A percentile compares a stretch with the other conserved stretches of the same genome.
Evolutionary conservation across 1,284 basidiomycete species (phyloP).

Genomic region (Ceratobasidium sp.): DNA sequence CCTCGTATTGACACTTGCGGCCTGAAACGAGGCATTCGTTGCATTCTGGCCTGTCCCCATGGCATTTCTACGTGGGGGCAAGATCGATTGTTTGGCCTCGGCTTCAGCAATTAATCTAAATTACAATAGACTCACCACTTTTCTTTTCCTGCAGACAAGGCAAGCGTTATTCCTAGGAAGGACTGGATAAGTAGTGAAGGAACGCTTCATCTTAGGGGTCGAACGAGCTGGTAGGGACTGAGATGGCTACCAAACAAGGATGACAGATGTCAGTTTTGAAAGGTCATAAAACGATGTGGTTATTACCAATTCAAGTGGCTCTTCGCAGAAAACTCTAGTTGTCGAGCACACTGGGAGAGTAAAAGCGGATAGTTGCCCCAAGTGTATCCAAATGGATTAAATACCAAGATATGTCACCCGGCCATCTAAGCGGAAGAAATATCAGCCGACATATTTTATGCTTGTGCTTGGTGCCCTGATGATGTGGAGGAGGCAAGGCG

Average conservation of each 20-base stretch:
- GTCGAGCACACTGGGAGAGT: background rate
- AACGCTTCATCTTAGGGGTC: background rate
- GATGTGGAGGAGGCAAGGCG: too few relatives aligned
- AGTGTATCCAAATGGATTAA: background rate
- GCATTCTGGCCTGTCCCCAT: constrained; percentile 26
- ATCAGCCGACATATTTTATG: too few relatives aligned
- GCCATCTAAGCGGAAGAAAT: background rate
- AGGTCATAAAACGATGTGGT: background rate
- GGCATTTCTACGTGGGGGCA: constrained; percentile 15
- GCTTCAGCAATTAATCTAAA: background rate
- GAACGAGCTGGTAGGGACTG: background rate
- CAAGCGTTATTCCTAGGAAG: constrained; percentile 30
- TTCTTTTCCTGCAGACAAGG: constrained; percentile 27
- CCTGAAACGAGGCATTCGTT: constrained; percentile 10
- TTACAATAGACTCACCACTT: constrained; percentile 1
- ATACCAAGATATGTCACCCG: background rate
- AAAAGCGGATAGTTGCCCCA: background rate
- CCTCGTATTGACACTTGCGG: constrained; percentile 30
- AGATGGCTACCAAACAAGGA: too few relatives aligned
- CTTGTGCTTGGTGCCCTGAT: too few relatives aligned
- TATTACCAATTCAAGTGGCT: background rate
- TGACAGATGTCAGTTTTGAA: background rate
- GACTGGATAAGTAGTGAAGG: background rate
- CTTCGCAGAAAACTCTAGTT: background rate
- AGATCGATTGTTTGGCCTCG: background rate